Percentiles rank a stretch among this genome's conserved stretches.
Conservation (phyloP, 2,329 filamentous ascomycete species). For the Sordariomycetes sp. region DNA sequence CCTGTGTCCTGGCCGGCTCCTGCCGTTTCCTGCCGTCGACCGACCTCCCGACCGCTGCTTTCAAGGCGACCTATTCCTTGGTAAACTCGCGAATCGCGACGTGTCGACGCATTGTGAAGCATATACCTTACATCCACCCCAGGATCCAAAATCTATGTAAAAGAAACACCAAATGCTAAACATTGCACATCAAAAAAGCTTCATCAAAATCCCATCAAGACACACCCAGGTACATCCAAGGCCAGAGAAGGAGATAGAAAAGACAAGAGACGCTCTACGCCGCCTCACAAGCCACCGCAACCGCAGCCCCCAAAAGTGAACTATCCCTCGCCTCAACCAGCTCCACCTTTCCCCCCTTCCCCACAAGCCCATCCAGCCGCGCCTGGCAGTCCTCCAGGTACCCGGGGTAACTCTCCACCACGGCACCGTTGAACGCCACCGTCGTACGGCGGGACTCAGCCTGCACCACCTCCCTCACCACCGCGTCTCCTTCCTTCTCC, state of each 20-base stretch:
- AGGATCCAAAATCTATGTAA: neutral
- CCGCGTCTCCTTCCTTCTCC: neutral
- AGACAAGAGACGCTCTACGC: neutral
- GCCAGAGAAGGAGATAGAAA: no score
- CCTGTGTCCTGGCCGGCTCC: no score
- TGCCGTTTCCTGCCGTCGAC: no score
- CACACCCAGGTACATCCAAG: neutral
- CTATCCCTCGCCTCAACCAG: slow-evolving; percentile 61
- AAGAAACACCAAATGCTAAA: neutral
- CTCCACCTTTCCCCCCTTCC: slow-evolving; percentile 28
- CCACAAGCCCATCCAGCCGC: slow-evolving; percentile 47
- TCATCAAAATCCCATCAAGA: neutral
- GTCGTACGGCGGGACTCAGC: slow-evolving; percentile 37
- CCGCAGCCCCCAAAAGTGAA: slow-evolving; percentile 61
- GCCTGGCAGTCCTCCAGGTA: slow-evolving; percentile 50
- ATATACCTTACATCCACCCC: neutral
- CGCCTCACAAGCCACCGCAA: slow-evolving; percentile 41
- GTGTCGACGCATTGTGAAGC: neutral
- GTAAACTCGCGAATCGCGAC: neutral
- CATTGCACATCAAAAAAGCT: neutral
- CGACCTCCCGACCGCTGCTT: no score
- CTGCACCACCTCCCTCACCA: slow-evolving; percentile 30
- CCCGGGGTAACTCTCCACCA: slow-evolving; percentile 64
- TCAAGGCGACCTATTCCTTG: neutral
- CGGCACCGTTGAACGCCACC: slow-evolving; percentile 69